These are phyloP conservation scores for Asterionellopsis glacialis DNA, from an alignment of 108 stramenopile genomes.

Conservation along the genomic window DNA sequence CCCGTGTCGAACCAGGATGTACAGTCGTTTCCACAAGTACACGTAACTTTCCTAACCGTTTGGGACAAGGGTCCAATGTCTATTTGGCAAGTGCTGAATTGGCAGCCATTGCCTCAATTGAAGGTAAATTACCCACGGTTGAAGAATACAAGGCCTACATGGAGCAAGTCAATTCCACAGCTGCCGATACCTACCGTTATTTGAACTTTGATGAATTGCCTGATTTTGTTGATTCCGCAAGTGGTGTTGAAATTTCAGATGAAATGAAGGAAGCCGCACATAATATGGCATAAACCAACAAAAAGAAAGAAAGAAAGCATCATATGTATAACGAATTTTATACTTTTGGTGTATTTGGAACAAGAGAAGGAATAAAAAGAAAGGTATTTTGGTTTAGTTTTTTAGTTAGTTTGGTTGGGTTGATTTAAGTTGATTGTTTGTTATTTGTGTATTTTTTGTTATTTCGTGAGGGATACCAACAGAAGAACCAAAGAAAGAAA, in stretches of 20 bases:
- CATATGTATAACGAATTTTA: no score
- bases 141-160: conserved; percentile 88
- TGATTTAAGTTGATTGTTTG: no score
- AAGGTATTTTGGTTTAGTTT: no score
- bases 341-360: no score
- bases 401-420: no score
- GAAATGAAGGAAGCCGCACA: conserved; percentile 87
- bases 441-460: no score
- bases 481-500: no score
- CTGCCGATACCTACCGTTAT: conserved; percentile 92
- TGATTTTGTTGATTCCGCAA: conserved; percentile 79
- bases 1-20: conserved; percentile 88
- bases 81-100: conserved; percentile 91
- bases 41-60: conserved; percentile 95
- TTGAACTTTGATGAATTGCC: conserved; percentile 93
- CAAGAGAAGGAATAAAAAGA: no score
- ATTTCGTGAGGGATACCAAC: no score
- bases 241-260: conserved; percentile 75
- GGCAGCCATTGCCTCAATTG: conserved; percentile 85
- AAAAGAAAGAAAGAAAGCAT: no score
- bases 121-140: conserved; percentile 82
- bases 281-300: conserved; percentile 10
- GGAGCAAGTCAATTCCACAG: conserved; percentile 74
- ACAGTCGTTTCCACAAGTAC: conserved; percentile 93
- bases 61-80: conserved; percentile 94